Evolutionary conservation across 108 stramenopile genomes (phyloP).

Genomic region (Discostella pseudostelligera): DNA sequence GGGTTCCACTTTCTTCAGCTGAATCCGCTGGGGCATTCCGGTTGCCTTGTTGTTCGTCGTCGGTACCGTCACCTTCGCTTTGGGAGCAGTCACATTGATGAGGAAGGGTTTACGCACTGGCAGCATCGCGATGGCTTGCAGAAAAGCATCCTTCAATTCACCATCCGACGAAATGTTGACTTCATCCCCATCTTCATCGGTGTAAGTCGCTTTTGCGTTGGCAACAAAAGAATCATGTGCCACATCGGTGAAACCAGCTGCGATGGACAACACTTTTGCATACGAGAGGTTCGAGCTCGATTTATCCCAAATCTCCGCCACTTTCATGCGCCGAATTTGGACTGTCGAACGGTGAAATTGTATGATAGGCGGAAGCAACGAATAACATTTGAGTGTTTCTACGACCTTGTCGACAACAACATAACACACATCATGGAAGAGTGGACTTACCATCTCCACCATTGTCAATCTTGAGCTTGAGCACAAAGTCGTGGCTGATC

Average conservation of each 20-base stretch:
- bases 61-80: background rate
- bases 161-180: slow-evolving; percentile 65
- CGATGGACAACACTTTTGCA: slow-evolving; percentile 48
- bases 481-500: slow-evolving; percentile 47
- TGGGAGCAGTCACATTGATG: slow-evolving; percentile 37
- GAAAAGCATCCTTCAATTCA: slow-evolving; percentile 71
- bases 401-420: too few relatives aligned
- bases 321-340: slow-evolving; percentile 62
- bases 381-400: background rate
- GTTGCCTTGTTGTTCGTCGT: slow-evolving; percentile 8
- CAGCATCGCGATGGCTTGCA: slow-evolving; percentile 47
- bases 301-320: slow-evolving; percentile 50
- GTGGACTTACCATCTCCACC: slow-evolving; percentile 50
- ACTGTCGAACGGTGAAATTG: slow-evolving; percentile 10
- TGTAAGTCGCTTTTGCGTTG: slow-evolving; percentile 52
- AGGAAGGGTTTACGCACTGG: slow-evolving; percentile 52
- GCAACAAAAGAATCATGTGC: slow-evolving; percentile 20
- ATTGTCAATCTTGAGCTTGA: slow-evolving; percentile 60
- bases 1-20: slow-evolving; percentile 2
- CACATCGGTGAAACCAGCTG: slow-evolving; percentile 39
- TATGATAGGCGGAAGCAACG: background rate
- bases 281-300: slow-evolving; percentile 45
- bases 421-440: background rate
- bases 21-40: background rate
- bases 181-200: slow-evolving; percentile 71